Percentiles rank a stretch among this genome's conserved stretches.
Evolutionary conservation across 208 protist species (phyloP).

Genomic region (Leishmania gerbilli): DNA sequence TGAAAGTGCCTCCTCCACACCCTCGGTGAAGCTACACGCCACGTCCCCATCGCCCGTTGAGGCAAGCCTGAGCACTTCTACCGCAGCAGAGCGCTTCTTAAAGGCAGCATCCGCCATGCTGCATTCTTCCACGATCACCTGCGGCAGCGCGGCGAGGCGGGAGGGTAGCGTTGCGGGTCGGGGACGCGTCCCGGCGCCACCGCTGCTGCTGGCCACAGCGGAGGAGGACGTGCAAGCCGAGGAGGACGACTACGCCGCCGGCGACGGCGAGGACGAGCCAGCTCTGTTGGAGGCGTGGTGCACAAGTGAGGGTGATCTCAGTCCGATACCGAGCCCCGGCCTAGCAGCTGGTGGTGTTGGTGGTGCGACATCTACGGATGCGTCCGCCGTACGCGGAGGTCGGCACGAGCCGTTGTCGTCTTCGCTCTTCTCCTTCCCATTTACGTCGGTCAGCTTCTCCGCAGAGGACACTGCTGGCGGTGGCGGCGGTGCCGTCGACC

Average conservation of each 20-base stretch:
- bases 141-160: not conserved
- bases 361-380: not conserved
- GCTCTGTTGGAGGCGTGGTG: constrained; percentile 25
- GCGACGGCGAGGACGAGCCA: constrained; percentile 4
- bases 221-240: not conserved
- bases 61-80: not conserved
- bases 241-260: not conserved
- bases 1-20: not conserved
- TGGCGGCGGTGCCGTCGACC: not conserved
- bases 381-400: not conserved
- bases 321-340: not conserved
- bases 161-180: not conserved
- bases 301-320: constrained; percentile 21
- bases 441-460: not conserved
- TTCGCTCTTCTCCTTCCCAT: constrained; percentile 12
- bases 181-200: not conserved
- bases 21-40: not conserved
- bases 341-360: not conserved
- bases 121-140: not conserved
- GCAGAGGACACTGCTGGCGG: not conserved
- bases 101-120: constrained; percentile 23
- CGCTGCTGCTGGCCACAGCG: not conserved
- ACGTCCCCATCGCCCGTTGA: not conserved
- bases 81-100: constrained; percentile 21
- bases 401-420: not conserved